phyloP scores from a whole-genome alignment of 331 rosid genomes.

The Acacia concinna region DNA sequence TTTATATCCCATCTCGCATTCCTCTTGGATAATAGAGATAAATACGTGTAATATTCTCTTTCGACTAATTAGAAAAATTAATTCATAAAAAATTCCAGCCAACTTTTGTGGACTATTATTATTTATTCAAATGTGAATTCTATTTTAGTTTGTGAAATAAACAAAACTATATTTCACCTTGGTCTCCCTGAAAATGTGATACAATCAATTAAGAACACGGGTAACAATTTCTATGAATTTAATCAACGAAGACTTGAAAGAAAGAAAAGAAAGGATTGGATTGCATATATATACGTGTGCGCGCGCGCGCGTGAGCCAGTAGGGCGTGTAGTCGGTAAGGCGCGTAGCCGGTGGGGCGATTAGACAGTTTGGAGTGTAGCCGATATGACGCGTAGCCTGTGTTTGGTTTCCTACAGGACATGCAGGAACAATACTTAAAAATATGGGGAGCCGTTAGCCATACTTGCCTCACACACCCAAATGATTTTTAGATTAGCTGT shows the following conservation, averaged over 20 bases:
- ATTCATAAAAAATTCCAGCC: background rate
- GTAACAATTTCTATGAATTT: background rate
- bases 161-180: background rate
- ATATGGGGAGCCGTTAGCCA: too few species aligned
- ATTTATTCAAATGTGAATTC: background rate
- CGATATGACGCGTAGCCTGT: too few species aligned
- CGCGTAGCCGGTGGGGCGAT: too few species aligned
- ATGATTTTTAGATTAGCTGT: too few species aligned
- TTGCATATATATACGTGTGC: too few species aligned
- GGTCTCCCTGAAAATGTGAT: background rate
- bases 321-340: too few species aligned
- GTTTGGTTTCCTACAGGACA: too few species aligned
- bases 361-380: too few species aligned
- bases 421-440: too few species aligned
- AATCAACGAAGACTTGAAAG: background rate
- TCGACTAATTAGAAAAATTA: background rate
- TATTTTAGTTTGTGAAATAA: background rate
- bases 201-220: background rate
- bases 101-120: background rate
- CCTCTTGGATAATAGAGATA: background rate
- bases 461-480: too few species aligned
- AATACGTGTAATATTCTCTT: background rate
- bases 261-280: background rate
- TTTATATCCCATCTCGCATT: background rate
- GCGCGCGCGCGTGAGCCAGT: too few species aligned